A percentile compares a stretch with the other conserved stretches of the same genome.
Conservation (phyloP, 495 filamentous ascomycete genomes). For the Aspergillus saccharolyticus region DNA sequence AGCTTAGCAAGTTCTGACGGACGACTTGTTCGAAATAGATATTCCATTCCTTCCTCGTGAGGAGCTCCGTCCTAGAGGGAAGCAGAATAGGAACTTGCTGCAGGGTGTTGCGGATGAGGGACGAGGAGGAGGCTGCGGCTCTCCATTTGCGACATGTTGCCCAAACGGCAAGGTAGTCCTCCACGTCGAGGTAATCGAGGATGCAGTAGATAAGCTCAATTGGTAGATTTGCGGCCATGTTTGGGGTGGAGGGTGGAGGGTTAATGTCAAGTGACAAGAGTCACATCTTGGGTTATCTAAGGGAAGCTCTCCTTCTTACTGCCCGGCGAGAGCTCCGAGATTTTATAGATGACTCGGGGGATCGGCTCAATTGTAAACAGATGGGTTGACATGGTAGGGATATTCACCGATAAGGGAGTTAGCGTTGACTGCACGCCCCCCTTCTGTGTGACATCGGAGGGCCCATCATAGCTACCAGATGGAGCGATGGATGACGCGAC, state of each 20-base stretch:
- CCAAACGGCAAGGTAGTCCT: constrained; percentile 16
- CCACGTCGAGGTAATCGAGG: constrained; percentile 13
- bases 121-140: constrained; percentile 16
- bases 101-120: constrained; percentile 11
- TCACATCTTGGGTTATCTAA: not conserved
- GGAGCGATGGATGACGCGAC: too few relatives aligned
- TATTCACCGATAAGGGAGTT: not conserved
- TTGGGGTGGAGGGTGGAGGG: not conserved
- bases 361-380: not conserved
- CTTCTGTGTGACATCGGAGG: not conserved
- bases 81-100: constrained; percentile 12
- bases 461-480: too few relatives aligned
- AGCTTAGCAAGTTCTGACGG: constrained; percentile 12
- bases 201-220: constrained; percentile 20
- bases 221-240: constrained; percentile 14
- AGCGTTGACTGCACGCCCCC: not conserved
- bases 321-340: not conserved
- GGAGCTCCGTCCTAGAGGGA: constrained; percentile 8
- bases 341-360: not conserved
- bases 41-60: constrained; percentile 17
- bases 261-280: not conserved
- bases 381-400: not conserved
- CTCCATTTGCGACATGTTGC: constrained; percentile 15
- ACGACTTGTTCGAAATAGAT: constrained; percentile 13
- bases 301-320: not conserved